phyloP scores from a whole-genome alignment of 1,284 basidiomycete species.

The Porphyrellus sp. region DNA sequence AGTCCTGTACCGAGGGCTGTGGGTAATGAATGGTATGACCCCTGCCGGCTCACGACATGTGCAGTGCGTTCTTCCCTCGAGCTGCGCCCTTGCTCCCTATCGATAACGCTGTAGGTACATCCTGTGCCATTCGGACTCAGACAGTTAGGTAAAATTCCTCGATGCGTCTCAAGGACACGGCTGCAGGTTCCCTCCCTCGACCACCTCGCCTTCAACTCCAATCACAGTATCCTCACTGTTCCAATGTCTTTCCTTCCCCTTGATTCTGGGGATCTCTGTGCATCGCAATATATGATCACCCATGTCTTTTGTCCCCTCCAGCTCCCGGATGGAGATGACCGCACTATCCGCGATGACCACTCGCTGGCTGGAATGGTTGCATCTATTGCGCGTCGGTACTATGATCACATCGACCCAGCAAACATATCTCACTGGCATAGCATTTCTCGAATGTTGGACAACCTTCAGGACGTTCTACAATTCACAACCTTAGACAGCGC shows the following conservation, averaged over 20 bases:
- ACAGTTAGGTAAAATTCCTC: not conserved
- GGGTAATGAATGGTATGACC: no score
- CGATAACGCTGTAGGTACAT: constrained; percentile 2
- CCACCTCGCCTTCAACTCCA: no score
- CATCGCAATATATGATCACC: constrained; percentile 1
- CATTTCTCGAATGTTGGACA: constrained; percentile 22
- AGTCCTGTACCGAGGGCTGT: no score
- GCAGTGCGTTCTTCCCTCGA: no score
- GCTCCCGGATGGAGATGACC: constrained; percentile 24
- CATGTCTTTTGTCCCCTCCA: constrained; percentile 16
- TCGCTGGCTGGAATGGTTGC: constrained; percentile 8
- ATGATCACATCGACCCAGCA: not conserved
- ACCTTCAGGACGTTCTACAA: constrained; percentile 9
- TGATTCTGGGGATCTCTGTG: not conserved
- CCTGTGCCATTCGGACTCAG: constrained; percentile 35
- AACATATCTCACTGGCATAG: constrained; percentile 10
- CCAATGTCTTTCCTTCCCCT: constrained; percentile 7
- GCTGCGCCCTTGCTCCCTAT: not conserved
- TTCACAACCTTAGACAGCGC: constrained; percentile 6
- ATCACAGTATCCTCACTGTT: not conserved
- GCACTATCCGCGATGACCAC: constrained; percentile 3
- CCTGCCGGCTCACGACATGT: no score
- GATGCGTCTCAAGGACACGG: not conserved
- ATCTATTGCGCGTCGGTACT: not conserved
- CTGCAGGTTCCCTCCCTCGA: not conserved